Evolutionary conservation across 345 rosid species (phyloP).

Genomic region (Camelina laxa): DNA sequence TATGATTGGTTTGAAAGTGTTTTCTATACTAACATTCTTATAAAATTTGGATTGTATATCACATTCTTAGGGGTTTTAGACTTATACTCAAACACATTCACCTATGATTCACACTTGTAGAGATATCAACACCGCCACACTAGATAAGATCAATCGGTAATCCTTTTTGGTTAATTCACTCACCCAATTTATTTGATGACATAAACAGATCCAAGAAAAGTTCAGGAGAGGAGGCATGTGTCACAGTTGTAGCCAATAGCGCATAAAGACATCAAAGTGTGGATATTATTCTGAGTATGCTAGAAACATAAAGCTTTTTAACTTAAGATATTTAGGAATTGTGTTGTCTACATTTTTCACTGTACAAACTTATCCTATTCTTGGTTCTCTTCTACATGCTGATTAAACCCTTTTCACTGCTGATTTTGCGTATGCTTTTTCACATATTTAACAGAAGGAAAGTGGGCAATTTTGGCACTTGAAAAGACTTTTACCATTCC

Average conservation of each 20-base stretch:
- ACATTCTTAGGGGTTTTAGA: too few relatives aligned
- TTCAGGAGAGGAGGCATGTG: too few relatives aligned
- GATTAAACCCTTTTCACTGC: neutral
- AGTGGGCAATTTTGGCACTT: neutral
- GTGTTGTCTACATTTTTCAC: neutral
- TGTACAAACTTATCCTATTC: neutral
- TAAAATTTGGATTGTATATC: too few relatives aligned
- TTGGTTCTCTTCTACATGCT: neutral
- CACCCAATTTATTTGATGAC: neutral
- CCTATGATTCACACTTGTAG: too few relatives aligned
- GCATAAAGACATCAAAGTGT: constrained; percentile 6
- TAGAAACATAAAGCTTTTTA: neutral
- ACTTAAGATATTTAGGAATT: constrained; percentile 6
- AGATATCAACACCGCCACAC: neutral
- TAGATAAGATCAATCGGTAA: too few relatives aligned
- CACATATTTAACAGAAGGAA: neutral
- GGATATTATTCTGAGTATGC: constrained; percentile 6
- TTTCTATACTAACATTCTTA: too few relatives aligned
- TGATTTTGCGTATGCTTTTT: neutral
- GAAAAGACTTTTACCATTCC: neutral
- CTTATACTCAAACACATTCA: too few relatives aligned
- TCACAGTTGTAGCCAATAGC: too few relatives aligned
- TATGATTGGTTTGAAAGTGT: too few relatives aligned
- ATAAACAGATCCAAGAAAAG: neutral
- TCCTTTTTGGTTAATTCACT: neutral